Evolutionary conservation across 164 flowering plant species (phyloP).

Genomic region (Akebia trifoliata): DNA sequence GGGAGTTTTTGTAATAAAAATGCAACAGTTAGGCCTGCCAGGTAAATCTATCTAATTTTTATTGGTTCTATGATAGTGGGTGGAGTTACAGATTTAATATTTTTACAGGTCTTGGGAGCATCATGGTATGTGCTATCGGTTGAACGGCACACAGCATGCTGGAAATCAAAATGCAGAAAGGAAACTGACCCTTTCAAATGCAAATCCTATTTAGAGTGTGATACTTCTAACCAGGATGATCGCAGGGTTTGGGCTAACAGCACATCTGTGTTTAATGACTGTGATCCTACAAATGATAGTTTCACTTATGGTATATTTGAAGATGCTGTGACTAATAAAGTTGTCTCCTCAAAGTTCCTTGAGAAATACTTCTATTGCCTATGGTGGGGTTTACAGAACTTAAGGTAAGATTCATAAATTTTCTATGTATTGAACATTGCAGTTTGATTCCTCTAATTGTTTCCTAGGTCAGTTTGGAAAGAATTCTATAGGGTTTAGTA

Average conservation of each 20-base stretch:
- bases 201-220: conserved; percentile 54
- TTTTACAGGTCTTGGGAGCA: conserved; percentile 81
- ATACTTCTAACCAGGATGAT: conserved; percentile 11
- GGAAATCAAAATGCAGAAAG: conserved; percentile 60
- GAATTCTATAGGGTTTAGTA: neutral
- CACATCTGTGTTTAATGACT: conserved; percentile 51
- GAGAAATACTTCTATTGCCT: conserved; percentile 77
- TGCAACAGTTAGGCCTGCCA: too few relatives aligned
- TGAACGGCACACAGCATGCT: conserved; percentile 73
- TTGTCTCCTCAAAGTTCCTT: conserved; percentile 52
- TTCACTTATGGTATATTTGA: conserved; percentile 76
- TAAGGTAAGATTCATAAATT: conserved; percentile 51
- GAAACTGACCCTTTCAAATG: conserved; percentile 40
- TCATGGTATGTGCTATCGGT: conserved; percentile 80
- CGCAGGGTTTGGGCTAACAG: conserved; percentile 47
- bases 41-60: too few relatives aligned
- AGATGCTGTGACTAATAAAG: conserved; percentile 53
- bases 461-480: neutral
- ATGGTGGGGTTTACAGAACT: conserved; percentile 97
- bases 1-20: too few relatives aligned
- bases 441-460: neutral
- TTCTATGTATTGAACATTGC: neutral
- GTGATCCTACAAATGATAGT: conserved; percentile 43
- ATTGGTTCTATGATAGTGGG: too few relatives aligned
- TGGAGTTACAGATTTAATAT: neutral